Evolutionary conservation across 116 monocot genomes (phyloP).

Genomic region (Posidonia oceanica): DNA sequence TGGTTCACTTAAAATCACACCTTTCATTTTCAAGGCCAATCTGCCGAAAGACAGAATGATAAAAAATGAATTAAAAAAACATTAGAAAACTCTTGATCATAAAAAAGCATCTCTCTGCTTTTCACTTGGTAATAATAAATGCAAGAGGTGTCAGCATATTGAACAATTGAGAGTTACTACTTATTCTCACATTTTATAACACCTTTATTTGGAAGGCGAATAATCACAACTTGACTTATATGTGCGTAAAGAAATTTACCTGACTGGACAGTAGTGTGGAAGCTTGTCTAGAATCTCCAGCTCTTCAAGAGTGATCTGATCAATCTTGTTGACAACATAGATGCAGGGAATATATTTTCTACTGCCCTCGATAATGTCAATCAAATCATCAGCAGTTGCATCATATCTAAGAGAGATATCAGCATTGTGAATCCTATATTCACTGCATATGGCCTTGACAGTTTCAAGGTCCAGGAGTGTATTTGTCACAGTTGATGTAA

Average conservation of each 20-base stretch:
- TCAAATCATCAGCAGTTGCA: slow-evolving; percentile 94
- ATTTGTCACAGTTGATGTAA: slow-evolving; percentile 81
- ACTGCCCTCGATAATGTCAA: slow-evolving; percentile 93
- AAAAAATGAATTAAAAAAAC: too few relatives aligned
- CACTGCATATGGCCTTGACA: slow-evolving; percentile 89
- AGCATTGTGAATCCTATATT: slow-evolving; percentile 94
- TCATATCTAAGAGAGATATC: slow-evolving; percentile 83
- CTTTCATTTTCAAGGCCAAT: too few relatives aligned
- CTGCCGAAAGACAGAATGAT: too few relatives aligned
- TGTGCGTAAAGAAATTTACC: slow-evolving; percentile 20
- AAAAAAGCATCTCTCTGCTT: too few relatives aligned
- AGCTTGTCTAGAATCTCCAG: slow-evolving; percentile 92
- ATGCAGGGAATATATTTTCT: slow-evolving; percentile 92
- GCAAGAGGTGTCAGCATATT: too few relatives aligned
- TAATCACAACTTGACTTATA: too few relatives aligned
- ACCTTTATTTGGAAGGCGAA: too few relatives aligned
- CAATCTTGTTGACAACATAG: slow-evolving; percentile 94
- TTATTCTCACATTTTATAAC: too few relatives aligned
- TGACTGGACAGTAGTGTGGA: slow-evolving; percentile 92
- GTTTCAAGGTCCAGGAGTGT: slow-evolving; percentile 96
- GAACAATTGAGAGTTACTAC: too few relatives aligned
- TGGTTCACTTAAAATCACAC: too few relatives aligned
- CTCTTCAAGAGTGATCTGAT: slow-evolving; percentile 94
- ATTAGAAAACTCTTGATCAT: too few relatives aligned
- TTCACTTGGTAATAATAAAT: too few relatives aligned